These are phyloP conservation scores for Sarcocystis neurona DNA, from an alignment of 169 alveolate species.

Conservation along the genomic window DNA sequence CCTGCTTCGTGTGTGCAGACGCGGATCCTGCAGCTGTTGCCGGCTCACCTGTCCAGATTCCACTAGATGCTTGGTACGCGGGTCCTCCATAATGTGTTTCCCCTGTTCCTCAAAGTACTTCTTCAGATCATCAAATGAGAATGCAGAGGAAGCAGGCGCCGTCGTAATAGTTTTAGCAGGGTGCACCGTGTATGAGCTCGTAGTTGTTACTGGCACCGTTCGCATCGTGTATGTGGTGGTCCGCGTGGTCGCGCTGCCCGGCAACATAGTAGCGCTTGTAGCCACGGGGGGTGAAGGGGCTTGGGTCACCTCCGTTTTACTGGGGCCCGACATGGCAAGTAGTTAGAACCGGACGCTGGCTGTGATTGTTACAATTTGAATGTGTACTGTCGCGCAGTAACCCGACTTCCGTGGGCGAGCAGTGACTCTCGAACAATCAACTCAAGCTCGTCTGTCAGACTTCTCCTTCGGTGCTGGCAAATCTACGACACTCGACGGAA, in stretches of 20 bases:
- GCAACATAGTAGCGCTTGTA: neutral
- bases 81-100: slow-evolving; percentile 38
- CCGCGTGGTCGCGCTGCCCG: neutral
- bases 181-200: neutral
- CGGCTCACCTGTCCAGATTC: slow-evolving; percentile 58
- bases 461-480: no score
- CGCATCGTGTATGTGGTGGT: slow-evolving; percentile 25
- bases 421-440: no score
- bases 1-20: neutral
- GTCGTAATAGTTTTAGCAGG: neutral
- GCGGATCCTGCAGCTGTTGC: neutral
- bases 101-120: slow-evolving; percentile 52
- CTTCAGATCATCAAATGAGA: slow-evolving; percentile 42
- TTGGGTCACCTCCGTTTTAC: neutral
- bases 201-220: neutral
- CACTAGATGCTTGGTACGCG: slow-evolving; percentile 54
- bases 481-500: no score
- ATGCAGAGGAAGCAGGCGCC: neutral
- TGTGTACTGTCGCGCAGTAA: no score
- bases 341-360: neutral
- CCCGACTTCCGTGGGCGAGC: no score
- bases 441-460: no score
- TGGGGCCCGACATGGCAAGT: neutral
- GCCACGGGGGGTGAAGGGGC: neutral
- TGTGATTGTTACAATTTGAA: no score